A percentile compares a stretch with the other conserved stretches of the same genome.
phyloP scores from a whole-genome alignment of 2,329 filamentous ascomycete genomes.

The Aspergillus vadensis region DNA sequence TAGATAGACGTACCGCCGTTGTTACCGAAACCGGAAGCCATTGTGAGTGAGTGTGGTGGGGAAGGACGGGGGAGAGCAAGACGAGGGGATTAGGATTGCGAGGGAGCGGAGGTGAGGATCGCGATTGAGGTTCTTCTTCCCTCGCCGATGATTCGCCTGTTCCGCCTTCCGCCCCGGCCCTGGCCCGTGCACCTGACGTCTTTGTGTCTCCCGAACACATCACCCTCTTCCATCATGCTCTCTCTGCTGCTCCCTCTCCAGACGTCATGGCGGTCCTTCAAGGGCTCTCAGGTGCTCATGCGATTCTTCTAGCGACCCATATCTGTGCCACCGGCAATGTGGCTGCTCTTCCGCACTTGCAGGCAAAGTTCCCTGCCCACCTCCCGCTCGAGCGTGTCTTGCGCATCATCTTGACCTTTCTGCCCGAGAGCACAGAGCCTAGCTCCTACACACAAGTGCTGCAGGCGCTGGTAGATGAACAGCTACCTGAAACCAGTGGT shows the following conservation, averaged over 20 bases:
- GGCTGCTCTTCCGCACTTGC: constrained; percentile 53
- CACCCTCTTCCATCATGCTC: constrained; percentile 23
- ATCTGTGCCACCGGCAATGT: constrained; percentile 59
- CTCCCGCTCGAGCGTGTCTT: constrained; percentile 57
- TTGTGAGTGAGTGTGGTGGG: constrained; percentile 34
- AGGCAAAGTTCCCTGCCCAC: constrained; percentile 49
- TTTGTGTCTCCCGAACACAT: constrained; percentile 28
- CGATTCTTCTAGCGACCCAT: constrained; percentile 60
- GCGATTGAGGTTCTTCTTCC: constrained; percentile 34
- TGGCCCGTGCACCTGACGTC: constrained; percentile 25
- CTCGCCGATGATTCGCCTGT: constrained; percentile 29
- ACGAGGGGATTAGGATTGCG: constrained; percentile 20
- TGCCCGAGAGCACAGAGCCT: constrained; percentile 61
- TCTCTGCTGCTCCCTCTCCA: constrained; percentile 5
- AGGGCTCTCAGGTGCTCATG: constrained; percentile 57
- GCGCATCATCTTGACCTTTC: constrained; percentile 62
- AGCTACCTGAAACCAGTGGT: constrained; percentile 24
- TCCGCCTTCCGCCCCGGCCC: constrained; percentile 23
- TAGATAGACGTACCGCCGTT: constrained; percentile 48
- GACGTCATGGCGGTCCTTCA: constrained; percentile 40
- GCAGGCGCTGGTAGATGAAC: constrained; percentile 48
- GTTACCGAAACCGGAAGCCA: constrained; percentile 59
- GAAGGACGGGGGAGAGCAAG: constrained; percentile 23
- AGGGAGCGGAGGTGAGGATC: constrained; percentile 28
- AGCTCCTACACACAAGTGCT: constrained; percentile 52